Evolutionary conservation across 1,139 yeast species (phyloP), one percentile per base, ranked within the genome.

Genomic region (Saccharomyces uvarum): DNA sequence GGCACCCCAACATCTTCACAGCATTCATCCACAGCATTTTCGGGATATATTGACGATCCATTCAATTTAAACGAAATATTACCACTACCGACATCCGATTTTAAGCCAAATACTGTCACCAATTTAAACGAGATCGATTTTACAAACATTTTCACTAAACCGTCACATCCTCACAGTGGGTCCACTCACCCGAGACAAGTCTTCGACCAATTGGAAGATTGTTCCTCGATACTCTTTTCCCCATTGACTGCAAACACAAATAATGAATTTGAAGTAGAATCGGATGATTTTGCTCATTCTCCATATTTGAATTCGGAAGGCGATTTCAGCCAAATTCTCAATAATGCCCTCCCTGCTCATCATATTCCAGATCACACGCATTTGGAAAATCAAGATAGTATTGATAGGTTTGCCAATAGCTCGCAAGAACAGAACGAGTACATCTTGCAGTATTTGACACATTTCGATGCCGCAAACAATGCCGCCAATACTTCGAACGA

Each of bases 111-210:
- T 11, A 16, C 44, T 11, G 44, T 50, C 11, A 32, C 41, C 7
- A 50, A 65, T 54, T 50, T 65, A 27, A 61, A 67, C 53, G 71
- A 68, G 56, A 65, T 69, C 28, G 73, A 69, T 58, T 69, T 69
- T 47, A 69, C 72, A 8, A 66, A 66, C 31, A 57, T 68, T n/a
- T 69, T 69, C 54, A 60, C 64, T 8, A 64, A 61, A 41, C 59
- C 66, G 4, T 46, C 53, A 13, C 53, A 48, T 38, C 49, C 49
- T 26, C 54, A 54, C 21, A 51, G 47, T 8, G 47, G 31, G 27
- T 8, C 50, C 21, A 33, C 47, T 47, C 27, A 47, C n/a, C 50
- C 44, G 9, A 19, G 44, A 19, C 44, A 38, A 19, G 44, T 38
- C 44, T 38, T 38, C n/a, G 44, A 38, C 24, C 44, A 38, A 9